Evolutionary conservation across 2,329 filamentous ascomycete species (phyloP).

Genomic region (Fusarium sp.): DNA sequence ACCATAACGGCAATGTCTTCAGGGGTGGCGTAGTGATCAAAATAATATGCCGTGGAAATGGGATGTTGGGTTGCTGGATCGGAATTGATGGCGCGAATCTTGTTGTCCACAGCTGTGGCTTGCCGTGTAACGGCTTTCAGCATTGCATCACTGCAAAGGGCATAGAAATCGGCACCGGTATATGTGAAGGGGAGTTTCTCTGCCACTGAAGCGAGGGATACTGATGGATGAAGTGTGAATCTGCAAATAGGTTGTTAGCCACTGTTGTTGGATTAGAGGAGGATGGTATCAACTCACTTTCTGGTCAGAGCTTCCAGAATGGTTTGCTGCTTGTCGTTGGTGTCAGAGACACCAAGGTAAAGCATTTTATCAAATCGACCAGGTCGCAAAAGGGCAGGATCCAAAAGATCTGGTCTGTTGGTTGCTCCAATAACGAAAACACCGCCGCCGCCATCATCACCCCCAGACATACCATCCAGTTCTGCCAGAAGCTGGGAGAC

Average conservation of each 20-base stretch:
- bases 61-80: constrained; percentile 50
- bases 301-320: constrained; percentile 94
- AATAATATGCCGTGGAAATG: constrained; percentile 92
- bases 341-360: constrained; percentile 95
- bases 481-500: constrained; percentile 95
- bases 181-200: constrained; percentile 90
- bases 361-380: constrained; percentile 99
- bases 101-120: constrained; percentile 83
- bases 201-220: constrained; percentile 81
- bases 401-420: constrained; percentile 91
- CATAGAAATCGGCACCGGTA: constrained; percentile 97
- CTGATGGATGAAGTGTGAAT: constrained; percentile 83
- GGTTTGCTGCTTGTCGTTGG: constrained; percentile 93
- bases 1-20: constrained; percentile 90
- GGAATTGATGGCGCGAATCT: constrained; percentile 77
- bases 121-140: constrained; percentile 96
- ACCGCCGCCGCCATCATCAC: constrained; percentile 83
- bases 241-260: constrained; percentile 55
- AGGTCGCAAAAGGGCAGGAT: constrained; percentile 87
- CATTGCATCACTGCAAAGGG: constrained; percentile 97
- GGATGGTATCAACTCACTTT: constrained; percentile 71
- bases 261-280: background rate
- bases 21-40: constrained; percentile 87
- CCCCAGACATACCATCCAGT: constrained; percentile 96
- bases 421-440: constrained; percentile 98